A percentile compares a stretch with the other conserved stretches of the same genome.
Conservation (phyloP, 495 filamentous ascomycete species). For the Penicillium paxilli region DNA sequence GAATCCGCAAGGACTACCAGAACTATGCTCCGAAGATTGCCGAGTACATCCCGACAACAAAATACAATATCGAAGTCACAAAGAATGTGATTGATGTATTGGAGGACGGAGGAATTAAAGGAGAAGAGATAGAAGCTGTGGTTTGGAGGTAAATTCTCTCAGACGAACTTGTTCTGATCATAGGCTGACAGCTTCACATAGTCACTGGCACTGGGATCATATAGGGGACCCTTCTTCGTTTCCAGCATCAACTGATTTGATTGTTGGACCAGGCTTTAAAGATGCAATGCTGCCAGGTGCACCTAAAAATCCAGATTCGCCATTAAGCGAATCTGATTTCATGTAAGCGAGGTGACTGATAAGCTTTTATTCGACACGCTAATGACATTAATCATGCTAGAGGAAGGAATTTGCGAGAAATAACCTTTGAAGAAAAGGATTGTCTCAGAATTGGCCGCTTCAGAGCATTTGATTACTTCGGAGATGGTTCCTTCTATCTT, state of each 20-base stretch:
- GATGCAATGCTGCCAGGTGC: conserved; percentile 45
- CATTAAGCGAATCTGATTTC: background rate
- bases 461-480: conserved; percentile 54
- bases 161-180: background rate
- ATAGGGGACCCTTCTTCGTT: conserved; percentile 52
- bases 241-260: conserved; percentile 42
- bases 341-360: too few species aligned
- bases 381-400: too few species aligned
- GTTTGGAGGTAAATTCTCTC: background rate
- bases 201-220: conserved; percentile 63
- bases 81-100: conserved; percentile 9
- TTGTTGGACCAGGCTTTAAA: conserved; percentile 56
- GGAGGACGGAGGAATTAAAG: background rate
- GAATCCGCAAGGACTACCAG: conserved; percentile 5
- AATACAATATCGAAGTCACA: background rate
- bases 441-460: conserved; percentile 12
- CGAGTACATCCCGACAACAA: background rate
- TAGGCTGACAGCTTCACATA: conserved; percentile 12
- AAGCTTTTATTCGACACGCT: too few species aligned
- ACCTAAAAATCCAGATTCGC: conserved; percentile 38
- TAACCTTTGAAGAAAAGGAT: background rate
- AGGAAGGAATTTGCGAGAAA: background rate
- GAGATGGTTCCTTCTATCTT: conserved; percentile 49
- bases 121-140: background rate
- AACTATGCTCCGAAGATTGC: conserved; percentile 4